phyloP scores from a whole-genome alignment of 148 eudicot genomes.

The Dianthus caryophyllus region DNA sequence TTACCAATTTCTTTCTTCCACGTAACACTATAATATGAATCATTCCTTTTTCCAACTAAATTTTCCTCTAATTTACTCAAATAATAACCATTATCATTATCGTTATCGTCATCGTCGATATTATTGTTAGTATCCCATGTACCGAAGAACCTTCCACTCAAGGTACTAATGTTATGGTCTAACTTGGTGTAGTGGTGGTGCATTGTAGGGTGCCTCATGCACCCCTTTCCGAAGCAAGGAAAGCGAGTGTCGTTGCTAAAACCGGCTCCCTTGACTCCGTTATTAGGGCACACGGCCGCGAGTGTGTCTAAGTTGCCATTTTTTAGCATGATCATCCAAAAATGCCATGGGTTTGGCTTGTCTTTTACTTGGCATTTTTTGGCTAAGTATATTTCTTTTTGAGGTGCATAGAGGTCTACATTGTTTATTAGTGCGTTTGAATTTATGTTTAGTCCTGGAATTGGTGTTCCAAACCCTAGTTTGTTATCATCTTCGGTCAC shows the following conservation, averaged over 20 bases:
- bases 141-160: conserved; percentile 39
- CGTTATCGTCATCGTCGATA: too few relatives aligned
- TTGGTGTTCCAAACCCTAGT: conserved; percentile 31
- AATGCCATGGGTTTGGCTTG: conserved; percentile 45
- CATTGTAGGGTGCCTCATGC: conserved; percentile 46
- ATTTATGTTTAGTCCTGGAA: conserved; percentile 24
- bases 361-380: conserved; percentile 39
- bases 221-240: conserved; percentile 43
- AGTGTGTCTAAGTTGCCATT: conserved; percentile 44
- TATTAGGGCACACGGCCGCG: conserved; percentile 32
- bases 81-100: not conserved
- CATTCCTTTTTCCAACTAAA: not conserved
- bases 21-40: conserved; percentile 34
- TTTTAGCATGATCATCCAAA: conserved; percentile 62
- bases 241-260: conserved; percentile 25
- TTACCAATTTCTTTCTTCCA: conserved; percentile 44
- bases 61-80: too few relatives aligned
- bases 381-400: conserved; percentile 43
- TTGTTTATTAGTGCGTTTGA: conserved; percentile 1
- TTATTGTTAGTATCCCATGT: conserved; percentile 36
- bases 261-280: conserved; percentile 30
- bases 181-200: conserved; percentile 35
- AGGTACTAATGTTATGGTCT: conserved; percentile 1
- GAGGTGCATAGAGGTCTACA: conserved; percentile 36
- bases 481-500: conserved; percentile 40